Base-by-base conservation (phyloP, 2,329 filamentous ascomycete genomes). In the Aspergillus fijiensis region DNA sequence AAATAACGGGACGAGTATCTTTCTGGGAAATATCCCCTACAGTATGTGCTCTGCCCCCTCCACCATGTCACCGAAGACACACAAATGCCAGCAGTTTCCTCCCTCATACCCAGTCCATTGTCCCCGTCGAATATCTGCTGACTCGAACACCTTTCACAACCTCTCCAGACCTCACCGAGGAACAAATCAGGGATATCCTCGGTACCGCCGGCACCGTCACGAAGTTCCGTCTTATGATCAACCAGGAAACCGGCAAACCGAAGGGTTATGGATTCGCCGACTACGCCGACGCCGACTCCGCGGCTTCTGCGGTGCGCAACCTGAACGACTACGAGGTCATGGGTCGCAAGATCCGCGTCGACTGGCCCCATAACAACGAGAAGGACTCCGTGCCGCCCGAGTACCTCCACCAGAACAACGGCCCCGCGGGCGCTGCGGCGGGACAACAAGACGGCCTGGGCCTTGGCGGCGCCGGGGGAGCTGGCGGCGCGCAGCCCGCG, bases 241-340 rank as follows among this genome's bases (percentile, higher is more conserved):
- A 98, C 79, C 90, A 92, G 56, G 94, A 98, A 72, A 97, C 93
- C 2, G 93, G 94, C 48, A 88, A 92, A 59, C 93, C 95, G 0
- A 98, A 97, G 77, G 95, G 95, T 19, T 99, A 96, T 74, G 95
- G 95, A 39, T 99, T 98, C 70, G 91, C 93, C 71, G 94, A 98
- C 75, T 99, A 96, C 73, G 90, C 92, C 58, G 95, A 98, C 72
- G 88, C 91, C 61, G 94, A 96, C 85, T 84, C 92, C 27, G 95
- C 95, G 33, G 92, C 94, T 42, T 96, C 92, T 2, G 95, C 95
- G 2, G 94, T 98, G 51, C 89, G 94, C 68, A 98, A 99, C 74
- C 81, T 98, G 55, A 96, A 98, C 79, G 92, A 96, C 76, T 89
- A 92, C 78, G 94, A 98, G 75, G 88, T 97, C 72, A 96, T 96